Evolutionary conservation across 1,139 yeast genomes (phyloP), one percentile per base, ranked within the genome.

Genomic region (Geotrichum klebahnii): DNA sequence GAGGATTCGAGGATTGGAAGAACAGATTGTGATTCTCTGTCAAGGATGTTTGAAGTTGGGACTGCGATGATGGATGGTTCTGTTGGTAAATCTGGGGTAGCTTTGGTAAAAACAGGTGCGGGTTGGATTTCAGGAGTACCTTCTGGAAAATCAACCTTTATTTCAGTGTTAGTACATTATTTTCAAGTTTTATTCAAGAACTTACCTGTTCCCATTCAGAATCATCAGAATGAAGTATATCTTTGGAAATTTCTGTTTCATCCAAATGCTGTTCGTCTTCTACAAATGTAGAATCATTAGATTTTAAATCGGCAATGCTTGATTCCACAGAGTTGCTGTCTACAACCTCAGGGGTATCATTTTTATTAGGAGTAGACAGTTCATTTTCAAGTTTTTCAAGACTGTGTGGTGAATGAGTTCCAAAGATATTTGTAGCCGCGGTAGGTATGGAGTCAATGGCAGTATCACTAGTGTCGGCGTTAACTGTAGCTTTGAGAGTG

Each of bases 181-280:
- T 5, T 4, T 4, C 17, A 16, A 14, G 20, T 16, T 6, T 6
- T 26, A 3, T 5, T 17, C 10, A 14, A 16, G 12, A 16, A 34
- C 17, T 22, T 22, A 37, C 40, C 14, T 37, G 26, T 20, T 37
- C 40, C 40, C 40, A 37, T 12, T 37, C 40, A 5, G 40, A 37
- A 37, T 37, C 40, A 9, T 26, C 19, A 23, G 40, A 19, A 8
- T 4, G 14, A 20, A 37, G 3, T 8, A 10, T 37, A 12, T 37
- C 40, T 12, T 37, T 37, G 28, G 28, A 17, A 14, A 5, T 10
- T 26, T 26, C 40, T 12, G 28, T 22, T 10, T 23, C 28, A 10
- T 19, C 14, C 28, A 20, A 10, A 5, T 19, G n/a, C 14, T 37
- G 9, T 22, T 37, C 40, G 10, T 37, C 40, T 23, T 35, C 39